phyloP scores from a whole-genome alignment of 2,329 filamentous ascomycete species.

The Neopestalotiopsis clavispora region DNA sequence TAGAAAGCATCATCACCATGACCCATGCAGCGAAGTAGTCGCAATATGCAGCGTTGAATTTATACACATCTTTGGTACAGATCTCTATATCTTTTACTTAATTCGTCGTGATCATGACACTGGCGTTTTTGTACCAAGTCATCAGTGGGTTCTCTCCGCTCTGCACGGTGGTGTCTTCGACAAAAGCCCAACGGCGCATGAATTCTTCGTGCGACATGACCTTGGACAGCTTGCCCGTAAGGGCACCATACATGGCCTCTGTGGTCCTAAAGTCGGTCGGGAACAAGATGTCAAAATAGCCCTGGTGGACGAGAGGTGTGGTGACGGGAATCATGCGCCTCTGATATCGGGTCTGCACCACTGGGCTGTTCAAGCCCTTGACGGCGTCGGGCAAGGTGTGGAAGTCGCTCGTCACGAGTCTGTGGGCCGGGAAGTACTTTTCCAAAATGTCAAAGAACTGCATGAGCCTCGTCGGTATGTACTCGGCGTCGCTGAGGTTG shows the following conservation, averaged over 20 bases:
- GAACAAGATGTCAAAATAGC: conserved; percentile 98
- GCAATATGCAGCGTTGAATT: background rate
- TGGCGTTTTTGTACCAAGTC: conserved; percentile 94
- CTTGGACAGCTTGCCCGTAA: conserved; percentile 89
- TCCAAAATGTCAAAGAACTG: conserved; percentile 94
- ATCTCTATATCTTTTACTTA: conserved; percentile 3
- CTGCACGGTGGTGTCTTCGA: conserved; percentile 85
- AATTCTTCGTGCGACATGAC: conserved; percentile 90
- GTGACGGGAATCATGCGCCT: conserved; percentile 85
- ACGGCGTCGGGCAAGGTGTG: conserved; percentile 83
- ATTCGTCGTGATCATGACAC: conserved; percentile 77
- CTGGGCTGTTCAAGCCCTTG: conserved; percentile 85
- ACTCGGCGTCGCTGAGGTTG: conserved; percentile 85
- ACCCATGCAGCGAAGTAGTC: background rate
- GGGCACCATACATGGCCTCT: conserved; percentile 88
- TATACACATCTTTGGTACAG: conserved; percentile 1
- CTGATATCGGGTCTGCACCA: conserved; percentile 93
- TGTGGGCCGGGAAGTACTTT: conserved; percentile 86
- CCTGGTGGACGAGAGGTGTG: conserved; percentile 94
- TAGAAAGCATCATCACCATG: no score
- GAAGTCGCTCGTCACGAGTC: conserved; percentile 90
- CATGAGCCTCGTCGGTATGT: conserved; percentile 93
- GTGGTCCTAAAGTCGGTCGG: conserved; percentile 92
- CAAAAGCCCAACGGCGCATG: conserved; percentile 84
- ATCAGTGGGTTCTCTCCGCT: conserved; percentile 94